Conservation (phyloP, 345 rosid genomes). For the Eutrema heterophyllum region DNA sequence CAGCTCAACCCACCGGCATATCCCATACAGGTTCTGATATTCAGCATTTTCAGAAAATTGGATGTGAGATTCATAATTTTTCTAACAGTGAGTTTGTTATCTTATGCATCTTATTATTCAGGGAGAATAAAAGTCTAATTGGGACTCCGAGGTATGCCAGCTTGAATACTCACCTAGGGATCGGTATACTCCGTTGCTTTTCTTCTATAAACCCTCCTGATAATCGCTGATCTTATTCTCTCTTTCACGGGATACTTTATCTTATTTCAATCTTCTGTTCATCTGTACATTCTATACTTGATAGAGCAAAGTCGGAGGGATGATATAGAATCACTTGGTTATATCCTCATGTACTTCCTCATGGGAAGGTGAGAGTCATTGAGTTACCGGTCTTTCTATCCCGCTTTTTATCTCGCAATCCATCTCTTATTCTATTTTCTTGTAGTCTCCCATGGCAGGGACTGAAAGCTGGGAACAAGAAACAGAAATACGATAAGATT, state of each 20-base stretch:
- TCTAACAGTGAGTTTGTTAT: neutral
- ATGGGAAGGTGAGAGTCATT: slow-evolving; percentile 76
- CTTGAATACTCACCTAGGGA: slow-evolving; percentile 98
- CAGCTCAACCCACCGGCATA: slow-evolving; percentile 73
- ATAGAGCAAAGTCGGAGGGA: slow-evolving; percentile 99
- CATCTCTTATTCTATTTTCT: slow-evolving; percentile 6
- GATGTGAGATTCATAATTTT: neutral
- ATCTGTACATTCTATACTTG: neutral
- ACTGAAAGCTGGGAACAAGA: slow-evolving; percentile 90
- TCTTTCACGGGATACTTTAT: neutral
- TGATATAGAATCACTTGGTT: slow-evolving; percentile 98
- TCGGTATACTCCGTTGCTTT: slow-evolving; percentile 46
- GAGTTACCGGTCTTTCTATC: neutral
- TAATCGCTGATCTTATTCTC: neutral
- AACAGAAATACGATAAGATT: slow-evolving; percentile 94
- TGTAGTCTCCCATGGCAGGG: slow-evolving; percentile 99
- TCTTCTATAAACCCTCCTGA: neutral
- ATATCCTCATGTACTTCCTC: slow-evolving; percentile 87
- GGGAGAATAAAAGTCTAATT: slow-evolving; percentile 92
- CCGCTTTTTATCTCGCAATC: neutral
- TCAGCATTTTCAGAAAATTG: neutral
- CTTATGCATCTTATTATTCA: slow-evolving; percentile 26
- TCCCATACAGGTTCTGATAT: slow-evolving; percentile 63
- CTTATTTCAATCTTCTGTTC: neutral
- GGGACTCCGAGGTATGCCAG: slow-evolving; percentile 99